A percentile compares a stretch with the other conserved stretches of the same genome.
Evolutionary conservation across 108 stramenopile genomes (phyloP).

Genomic region (Pseudonitzschia multiseries): DNA sequence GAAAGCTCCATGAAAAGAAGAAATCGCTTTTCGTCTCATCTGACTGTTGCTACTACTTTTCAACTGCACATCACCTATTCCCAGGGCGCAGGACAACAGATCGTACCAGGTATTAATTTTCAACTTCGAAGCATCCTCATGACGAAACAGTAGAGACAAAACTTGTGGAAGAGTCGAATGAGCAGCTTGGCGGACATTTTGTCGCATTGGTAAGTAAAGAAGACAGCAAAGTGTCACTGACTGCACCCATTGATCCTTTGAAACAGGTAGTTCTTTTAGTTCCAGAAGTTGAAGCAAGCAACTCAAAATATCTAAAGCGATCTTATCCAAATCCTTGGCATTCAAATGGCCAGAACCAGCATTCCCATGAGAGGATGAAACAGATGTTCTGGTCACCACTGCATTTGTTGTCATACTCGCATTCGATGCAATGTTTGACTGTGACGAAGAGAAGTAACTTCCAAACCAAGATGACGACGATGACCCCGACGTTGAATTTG

Average conservation of each 20-base stretch:
- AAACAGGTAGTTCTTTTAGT: constrained; percentile 35
- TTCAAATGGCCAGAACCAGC: constrained; percentile 39
- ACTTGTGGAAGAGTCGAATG: constrained; percentile 26
- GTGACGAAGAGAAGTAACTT: constrained; percentile 28
- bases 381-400: constrained; percentile 19
- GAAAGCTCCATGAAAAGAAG: constrained; percentile 45
- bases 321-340: constrained; percentile 47
- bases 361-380: constrained; percentile 38
- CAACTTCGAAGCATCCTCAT: constrained; percentile 15
- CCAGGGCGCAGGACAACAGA: constrained; percentile 31
- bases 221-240: constrained; percentile 41
- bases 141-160: not conserved
- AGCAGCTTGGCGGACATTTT: constrained; percentile 43
- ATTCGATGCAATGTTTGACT: not conserved
- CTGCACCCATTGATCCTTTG: constrained; percentile 45
- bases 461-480: constrained; percentile 34
- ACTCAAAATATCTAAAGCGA: constrained; percentile 51
- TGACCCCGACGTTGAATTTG: constrained; percentile 17
- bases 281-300: constrained; percentile 49
- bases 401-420: constrained; percentile 12
- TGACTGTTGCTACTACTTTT: not conserved
- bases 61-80: not conserved
- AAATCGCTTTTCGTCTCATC: not conserved
- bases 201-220: constrained; percentile 49
- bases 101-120: constrained; percentile 48